Base-by-base conservation (phyloP, 305 asterid genomes). In the Andrographis paniculata region DNA sequence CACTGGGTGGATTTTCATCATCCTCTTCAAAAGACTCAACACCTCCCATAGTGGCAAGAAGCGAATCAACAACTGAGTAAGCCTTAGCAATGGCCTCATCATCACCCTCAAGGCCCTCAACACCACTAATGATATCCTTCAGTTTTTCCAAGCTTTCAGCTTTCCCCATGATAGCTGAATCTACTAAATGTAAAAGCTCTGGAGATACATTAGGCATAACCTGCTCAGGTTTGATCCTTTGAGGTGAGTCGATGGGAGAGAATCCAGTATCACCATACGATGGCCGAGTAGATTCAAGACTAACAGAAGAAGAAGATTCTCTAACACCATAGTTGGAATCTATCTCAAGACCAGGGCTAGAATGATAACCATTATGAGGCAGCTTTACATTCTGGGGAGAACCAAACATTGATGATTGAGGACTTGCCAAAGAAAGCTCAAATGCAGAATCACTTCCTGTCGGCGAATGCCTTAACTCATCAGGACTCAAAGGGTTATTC, bases 11-110 rank as follows among this genome's bases (percentile, higher is more conserved):
- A 71, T 82, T 91, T 47, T 70, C 80, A 71, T 91, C 92, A 60
- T 66, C 87, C 48, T 80, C 96, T 64, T 80, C 98, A 71, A 91
- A 91, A 72, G 89, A 86, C 72, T 91, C 99, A 39, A 91, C 95
- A 51, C 98, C 98, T 63, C 98, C 99, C 99, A 91, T 91, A 12
- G 96, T 91, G 41, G 92, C 94, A 66, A 91, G 95, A 75, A 91
- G 96, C 1, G 99, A 91, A 70, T 91, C 99, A 63, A 86, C 85
- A n/a, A 91, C 94, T 77, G 77, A 68, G 70, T 71, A 77, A 55
- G 95, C 79, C 71, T 80, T 64, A 48, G 80, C 54, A 19, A 78
- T 87, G 48, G 89, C 76, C 24, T 83, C 95, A 42, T 67, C 76
- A n/a, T 74, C 87, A 54, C 66, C 73, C 30, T 79, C 99, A 73